Base-by-base conservation (phyloP, 108 stramenopile genomes). In the Skeletonema grethae region DNA sequence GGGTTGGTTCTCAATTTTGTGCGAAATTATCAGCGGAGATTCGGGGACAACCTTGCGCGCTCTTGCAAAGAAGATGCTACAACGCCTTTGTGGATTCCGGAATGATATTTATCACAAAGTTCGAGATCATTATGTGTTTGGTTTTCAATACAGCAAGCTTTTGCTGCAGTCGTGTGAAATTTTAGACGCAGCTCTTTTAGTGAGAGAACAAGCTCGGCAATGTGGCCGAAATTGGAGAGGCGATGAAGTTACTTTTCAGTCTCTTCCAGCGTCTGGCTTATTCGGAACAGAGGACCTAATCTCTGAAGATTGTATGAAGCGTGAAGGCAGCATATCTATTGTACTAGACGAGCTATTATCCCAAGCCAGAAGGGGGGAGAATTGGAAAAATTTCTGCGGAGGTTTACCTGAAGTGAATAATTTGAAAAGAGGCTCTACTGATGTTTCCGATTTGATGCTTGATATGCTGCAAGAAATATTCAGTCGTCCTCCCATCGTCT, bases 321-420 rank as follows among this genome's bases (percentile, higher is more conserved):
- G 11, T 41, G 57, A 69, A 3, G 69, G 65, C 38, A 70, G 63
- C 22, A 80, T 86, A 13, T 65, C 65, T 30, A 56, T 57, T 46
- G 70, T 82, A n/a, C 77, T 94, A n/a, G 85, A 90, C 30, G 87
- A 87, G 29, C 59, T 94, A 53, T 53, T 80, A 25, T 69, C 78
- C 68, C 61, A 72, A 24, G 67, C 80, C n/a, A 57, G 65, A 12
- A 53, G 70, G 24, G 61, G 30, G 41, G 45, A 48, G 8, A 94
- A 85, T 65, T 94, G 93, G 93, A 80, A 84, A 50, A 65, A 84
- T 10, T 94, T 94, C 59, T 94, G 93, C 69, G 50, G 50, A 69
- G 76, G 84, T 53, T 79, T 86, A 4, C 55, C 69, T 10, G 56
- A 75, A 34, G 53, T 90, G 7, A 87, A 45, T 61, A 43, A 30